A percentile compares a stretch with the other conserved stretches of the same genome.
Conservation (phyloP, 306 rosid species). For the Lithocarpus polystachyus region DNA sequence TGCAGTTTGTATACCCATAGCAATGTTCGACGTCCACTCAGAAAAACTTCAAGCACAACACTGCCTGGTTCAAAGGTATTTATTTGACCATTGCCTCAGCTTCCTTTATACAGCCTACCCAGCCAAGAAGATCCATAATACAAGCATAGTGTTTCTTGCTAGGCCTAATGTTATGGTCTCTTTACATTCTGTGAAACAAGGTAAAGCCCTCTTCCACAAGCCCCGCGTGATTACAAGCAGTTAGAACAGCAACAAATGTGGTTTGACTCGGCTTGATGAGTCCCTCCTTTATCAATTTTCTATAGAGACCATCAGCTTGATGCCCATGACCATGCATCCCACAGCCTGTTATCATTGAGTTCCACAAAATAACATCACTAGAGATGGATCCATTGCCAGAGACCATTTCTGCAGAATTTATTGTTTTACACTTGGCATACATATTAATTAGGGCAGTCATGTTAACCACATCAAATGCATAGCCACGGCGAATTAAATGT, state of each 20-base stretch:
- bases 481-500: constrained; percentile 41
- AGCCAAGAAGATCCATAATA: constrained; percentile 69
- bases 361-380: constrained; percentile 64
- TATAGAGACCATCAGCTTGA: constrained; percentile 45
- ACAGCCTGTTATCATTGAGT: constrained; percentile 74
- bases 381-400: constrained; percentile 35
- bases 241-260: constrained; percentile 61
- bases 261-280: constrained; percentile 55
- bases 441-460: constrained; percentile 62
- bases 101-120: constrained; percentile 59
- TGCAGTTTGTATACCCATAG: constrained; percentile 55
- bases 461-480: constrained; percentile 39
- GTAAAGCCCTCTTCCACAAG: constrained; percentile 55
- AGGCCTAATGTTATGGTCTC: constrained; percentile 49
- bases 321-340: constrained; percentile 68
- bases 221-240: constrained; percentile 79
- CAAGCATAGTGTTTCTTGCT: constrained; percentile 65
- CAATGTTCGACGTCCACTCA: constrained; percentile 65
- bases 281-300: constrained; percentile 45
- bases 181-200: constrained; percentile 53
- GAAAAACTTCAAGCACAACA: constrained; percentile 57
- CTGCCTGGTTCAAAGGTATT: constrained; percentile 57
- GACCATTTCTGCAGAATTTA: constrained; percentile 49
- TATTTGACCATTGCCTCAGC: constrained; percentile 49
- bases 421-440: constrained; percentile 75